Conservation (phyloP, 1,284 basidiomycete species). For the Singerocomus inundabilis region DNA sequence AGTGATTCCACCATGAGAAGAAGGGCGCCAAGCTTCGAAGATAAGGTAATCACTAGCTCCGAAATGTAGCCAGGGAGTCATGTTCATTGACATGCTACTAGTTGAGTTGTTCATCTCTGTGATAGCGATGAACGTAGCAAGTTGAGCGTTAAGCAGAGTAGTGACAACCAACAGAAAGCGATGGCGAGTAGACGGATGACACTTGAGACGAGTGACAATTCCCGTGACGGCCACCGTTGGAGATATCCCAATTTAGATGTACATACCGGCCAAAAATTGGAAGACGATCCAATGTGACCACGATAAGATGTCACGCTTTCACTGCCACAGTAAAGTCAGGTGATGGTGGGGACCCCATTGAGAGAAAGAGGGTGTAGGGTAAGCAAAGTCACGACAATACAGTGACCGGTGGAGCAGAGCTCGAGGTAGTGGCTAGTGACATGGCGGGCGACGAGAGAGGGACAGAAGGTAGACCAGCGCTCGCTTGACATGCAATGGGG, state of each 20-base stretch:
- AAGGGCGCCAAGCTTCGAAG: constrained; percentile 69
- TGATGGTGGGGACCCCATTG: constrained; percentile 8
- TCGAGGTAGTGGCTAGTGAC: neutral
- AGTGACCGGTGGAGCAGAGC: neutral
- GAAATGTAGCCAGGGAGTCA: constrained; percentile 70
- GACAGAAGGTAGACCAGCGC: too few species aligned
- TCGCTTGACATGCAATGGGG: neutral
- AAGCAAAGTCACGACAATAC: too few species aligned
- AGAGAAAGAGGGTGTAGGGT: too few species aligned
- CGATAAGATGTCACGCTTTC: too few species aligned
- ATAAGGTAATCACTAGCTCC: constrained; percentile 59
- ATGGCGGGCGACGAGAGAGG: neutral
- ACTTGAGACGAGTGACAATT: too few species aligned
- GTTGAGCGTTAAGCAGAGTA: neutral
- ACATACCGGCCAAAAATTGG: neutral
- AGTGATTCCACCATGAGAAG: constrained; percentile 62
- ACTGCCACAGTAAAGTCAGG: constrained; percentile 3
- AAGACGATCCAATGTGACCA: too few species aligned
- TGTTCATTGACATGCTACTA: constrained; percentile 21
- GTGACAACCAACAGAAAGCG: too few species aligned
- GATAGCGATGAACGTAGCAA: neutral
- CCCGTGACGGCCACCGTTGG: too few species aligned
- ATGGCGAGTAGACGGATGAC: too few species aligned
- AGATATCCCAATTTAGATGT: constrained; percentile 10
- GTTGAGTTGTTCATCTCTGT: constrained; percentile 9